These are phyloP conservation scores for Phytophthora syringae DNA, from an alignment of 352 stramenopile genomes.

Conservation along the genomic window DNA sequence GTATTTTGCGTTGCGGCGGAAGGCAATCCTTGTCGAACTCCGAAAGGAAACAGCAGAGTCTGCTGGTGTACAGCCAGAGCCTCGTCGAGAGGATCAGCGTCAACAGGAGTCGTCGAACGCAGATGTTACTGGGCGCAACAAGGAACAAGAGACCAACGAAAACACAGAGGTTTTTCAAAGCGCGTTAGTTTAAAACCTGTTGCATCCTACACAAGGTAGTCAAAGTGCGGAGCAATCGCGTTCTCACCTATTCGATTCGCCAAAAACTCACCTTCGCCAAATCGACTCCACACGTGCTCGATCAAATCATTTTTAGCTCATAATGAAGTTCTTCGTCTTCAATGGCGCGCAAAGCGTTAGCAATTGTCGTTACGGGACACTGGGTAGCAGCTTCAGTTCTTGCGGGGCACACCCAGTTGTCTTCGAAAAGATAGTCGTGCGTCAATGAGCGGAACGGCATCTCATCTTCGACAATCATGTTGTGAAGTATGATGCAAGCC, in stretches of 20 bases:
- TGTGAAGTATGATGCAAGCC: conserved; percentile 1
- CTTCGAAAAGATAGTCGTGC: conserved; percentile 15
- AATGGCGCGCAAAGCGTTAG: too few species aligned
- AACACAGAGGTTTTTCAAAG: too few species aligned
- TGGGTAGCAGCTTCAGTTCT: neutral
- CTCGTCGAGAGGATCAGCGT: too few species aligned
- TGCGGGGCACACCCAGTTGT: conserved; percentile 3
- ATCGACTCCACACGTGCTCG: conserved; percentile 15
- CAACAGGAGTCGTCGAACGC: too few species aligned
- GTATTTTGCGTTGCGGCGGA: conserved; percentile 9
- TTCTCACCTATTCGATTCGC: conserved; percentile 2
- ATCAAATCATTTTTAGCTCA: conserved; percentile 19
- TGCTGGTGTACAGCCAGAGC: too few species aligned
- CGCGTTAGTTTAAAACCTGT: too few species aligned
- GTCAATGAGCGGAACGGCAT: too few species aligned
- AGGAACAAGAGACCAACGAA: too few species aligned
- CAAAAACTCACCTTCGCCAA: conserved; percentile 13
- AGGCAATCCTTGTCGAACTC: neutral
- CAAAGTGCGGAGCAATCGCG: neutral
- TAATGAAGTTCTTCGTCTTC: too few species aligned
- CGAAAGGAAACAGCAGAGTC: neutral
- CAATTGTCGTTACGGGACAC: neutral
- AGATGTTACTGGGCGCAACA: too few species aligned
- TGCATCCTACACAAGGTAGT: too few species aligned
- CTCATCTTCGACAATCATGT: conserved; percentile 2